Evolutionary conservation across 2,329 filamentous ascomycete species (phyloP), one percentile per base, ranked within the genome.

Genomic region (Colletotrichum spinosum): DNA sequence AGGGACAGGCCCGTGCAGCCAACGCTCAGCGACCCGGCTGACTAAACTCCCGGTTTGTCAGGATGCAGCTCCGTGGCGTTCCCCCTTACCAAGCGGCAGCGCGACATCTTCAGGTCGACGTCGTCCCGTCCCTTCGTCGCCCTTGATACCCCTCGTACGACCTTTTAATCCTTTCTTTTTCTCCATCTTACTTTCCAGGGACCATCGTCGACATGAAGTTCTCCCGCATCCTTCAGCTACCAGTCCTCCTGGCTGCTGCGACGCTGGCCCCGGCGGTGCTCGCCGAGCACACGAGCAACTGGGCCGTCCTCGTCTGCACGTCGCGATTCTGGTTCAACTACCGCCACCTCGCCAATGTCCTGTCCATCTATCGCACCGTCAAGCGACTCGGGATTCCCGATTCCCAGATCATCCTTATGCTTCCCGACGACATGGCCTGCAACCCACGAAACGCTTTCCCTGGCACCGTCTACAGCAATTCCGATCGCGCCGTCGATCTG

Each of bases 271-370:
- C 74, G 13, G 71, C 77, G 25, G 79, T 83, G 65, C 80, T 84
- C 35, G 87, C 89, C 70, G 91, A 95, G 72, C 96, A 99, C 81
- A 99, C 96, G 13, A 97, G 93, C 76, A 99, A 99, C 81, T 99
- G 96, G 96, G 96, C 96, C 9, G 96, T 99, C 68, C 90, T 99
- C n/a, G 96, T 99, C 65, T 96, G 92, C 70, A 99, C 96, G 6
- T 99, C 96, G 57, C 92, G 96, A 58, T 99, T 99, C 85, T 99
- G 96, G 96, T 99, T 99, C 89, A 99, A 99, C 82, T 99, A 99
- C 80, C 92, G 96, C 63, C 96, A 99, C 79, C 90, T 99, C 56
- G 94, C 96, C 78, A 99, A 99, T 81, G 96, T 97, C 15, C 89
- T 99, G 67, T 97, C 95, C 65, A 90, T 99, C 69, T 99, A 99